Evolutionary conservation across 768 basidiomycete species (phyloP), one percentile per base, ranked within the genome.

Genomic region (Nidularia pulvinata): DNA sequence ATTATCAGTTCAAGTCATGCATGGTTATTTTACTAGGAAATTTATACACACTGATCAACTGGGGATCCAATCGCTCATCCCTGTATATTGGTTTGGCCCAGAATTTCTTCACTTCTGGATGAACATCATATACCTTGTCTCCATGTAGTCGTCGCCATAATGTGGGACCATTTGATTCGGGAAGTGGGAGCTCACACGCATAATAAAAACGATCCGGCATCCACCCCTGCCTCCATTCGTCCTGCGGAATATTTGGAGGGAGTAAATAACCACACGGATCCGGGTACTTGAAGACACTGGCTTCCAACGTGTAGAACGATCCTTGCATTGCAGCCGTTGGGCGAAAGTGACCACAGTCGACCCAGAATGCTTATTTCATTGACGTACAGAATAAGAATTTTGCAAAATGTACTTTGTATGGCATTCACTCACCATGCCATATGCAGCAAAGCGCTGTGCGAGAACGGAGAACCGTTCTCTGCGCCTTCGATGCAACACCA

Each of bases 91-190:
- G 19, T 19, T 19, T 19, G 19, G 2, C 37, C 39, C 43, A 33
- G 33, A 14, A 34, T 22, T 55, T 50, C 6, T 33, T 33, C 11
- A 55, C 39, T 19, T 50, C 54, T n/a, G 49, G 49, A 43, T 55
- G 54, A 4, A 43, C 19, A 35, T 45, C 48, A 25, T 51, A 39
- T 4, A 10, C 9, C n/a, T 22, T 50, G 16, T 50, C 49, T 6
- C 35, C 34, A n/a, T 36, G 16, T 19, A 50, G 7, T 22, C 36
- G 4, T 13, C 39, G 33, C 49, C 49, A 50, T 25, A 50, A 39
- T 4, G 35, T 7, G 32, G 49, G 5, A 14, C 16, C 39, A 6
- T 36, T 39, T 30, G n/a, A 30, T 5, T 36, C 11, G 14, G 49
- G 49, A 34, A 50, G 16, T 39, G 49, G 49, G 11, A 50, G 34